phyloP scores from a whole-genome alignment of 768 basidiomycete species.

The Thelephora ganbajun region DNA sequence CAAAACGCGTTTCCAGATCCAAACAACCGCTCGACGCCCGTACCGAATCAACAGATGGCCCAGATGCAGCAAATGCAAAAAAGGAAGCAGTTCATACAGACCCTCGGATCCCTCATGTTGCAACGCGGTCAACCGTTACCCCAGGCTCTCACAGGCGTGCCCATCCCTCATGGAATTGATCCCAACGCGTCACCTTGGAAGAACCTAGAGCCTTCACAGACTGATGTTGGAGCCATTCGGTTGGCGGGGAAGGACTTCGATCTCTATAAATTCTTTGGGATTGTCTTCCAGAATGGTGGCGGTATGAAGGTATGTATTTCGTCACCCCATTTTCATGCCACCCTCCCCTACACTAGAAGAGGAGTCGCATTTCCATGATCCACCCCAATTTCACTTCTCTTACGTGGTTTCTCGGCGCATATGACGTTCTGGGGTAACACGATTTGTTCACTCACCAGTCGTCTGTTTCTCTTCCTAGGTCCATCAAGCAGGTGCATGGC shows the following conservation, averaged over 20 bases:
- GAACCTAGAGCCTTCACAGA: conserved; percentile 41
- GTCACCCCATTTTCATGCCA: neutral
- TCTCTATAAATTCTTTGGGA: conserved; percentile 58
- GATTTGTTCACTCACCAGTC: neutral
- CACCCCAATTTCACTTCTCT: conserved; percentile 1
- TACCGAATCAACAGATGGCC: conserved; percentile 14
- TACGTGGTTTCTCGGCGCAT: neutral
- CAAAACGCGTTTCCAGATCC: conserved; percentile 9
- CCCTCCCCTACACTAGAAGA: neutral
- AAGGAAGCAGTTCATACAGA: conserved; percentile 43
- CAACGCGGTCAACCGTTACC: conserved; percentile 54
- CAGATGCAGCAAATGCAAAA: conserved; percentile 27
- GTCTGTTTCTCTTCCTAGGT: conserved; percentile 4
- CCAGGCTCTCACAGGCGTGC: conserved; percentile 53
- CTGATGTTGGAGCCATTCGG: conserved; percentile 48
- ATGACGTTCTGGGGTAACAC: neutral
- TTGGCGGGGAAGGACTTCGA: conserved; percentile 65
- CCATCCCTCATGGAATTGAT: conserved; percentile 45
- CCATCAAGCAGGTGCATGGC: conserved; percentile 39
- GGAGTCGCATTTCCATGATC: neutral
- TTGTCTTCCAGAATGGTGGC: conserved; percentile 50
- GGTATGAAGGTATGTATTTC: conserved; percentile 34
- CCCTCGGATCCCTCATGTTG: conserved; percentile 46
- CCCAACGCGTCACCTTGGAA: conserved; percentile 50
- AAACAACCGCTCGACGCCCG: conserved; percentile 21